phyloP scores from a whole-genome alignment of 2,329 filamentous ascomycete species.

The Cladorrhinum sp. region DNA sequence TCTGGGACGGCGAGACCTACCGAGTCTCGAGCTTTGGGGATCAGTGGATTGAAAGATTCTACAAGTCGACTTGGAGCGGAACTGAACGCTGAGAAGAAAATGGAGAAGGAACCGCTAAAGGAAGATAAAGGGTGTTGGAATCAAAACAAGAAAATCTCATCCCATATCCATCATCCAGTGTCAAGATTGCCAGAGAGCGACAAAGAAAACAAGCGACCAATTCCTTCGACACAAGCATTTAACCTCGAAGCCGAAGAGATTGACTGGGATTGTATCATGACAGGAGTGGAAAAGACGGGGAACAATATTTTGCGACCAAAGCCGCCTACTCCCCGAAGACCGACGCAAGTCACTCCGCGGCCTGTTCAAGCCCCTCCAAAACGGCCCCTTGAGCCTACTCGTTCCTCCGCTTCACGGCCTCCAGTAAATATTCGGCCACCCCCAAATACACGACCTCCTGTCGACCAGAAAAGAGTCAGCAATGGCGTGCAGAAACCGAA shows the following conservation, averaged over 20 bases:
- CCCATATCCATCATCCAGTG: background rate
- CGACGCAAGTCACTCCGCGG: background rate
- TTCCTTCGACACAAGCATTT: background rate
- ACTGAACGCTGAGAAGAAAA: background rate
- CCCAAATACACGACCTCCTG: background rate
- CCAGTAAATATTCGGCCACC: background rate
- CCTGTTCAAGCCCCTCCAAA: background rate
- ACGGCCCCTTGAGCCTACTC: background rate
- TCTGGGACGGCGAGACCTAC: background rate
- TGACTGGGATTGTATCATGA: background rate
- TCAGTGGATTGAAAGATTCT: background rate
- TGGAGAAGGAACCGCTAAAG: background rate
- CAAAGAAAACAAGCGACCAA: background rate
- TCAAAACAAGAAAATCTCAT: background rate
- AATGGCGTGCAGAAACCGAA: slow-evolving; percentile 7
- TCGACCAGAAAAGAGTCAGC: slow-evolving; percentile 3
- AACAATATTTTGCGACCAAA: background rate
- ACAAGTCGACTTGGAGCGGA: background rate
- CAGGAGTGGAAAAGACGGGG: background rate
- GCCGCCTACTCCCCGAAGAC: background rate
- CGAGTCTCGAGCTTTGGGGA: background rate
- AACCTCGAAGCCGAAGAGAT: background rate
- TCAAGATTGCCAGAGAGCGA: background rate
- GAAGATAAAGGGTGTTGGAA: background rate
- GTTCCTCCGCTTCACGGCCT: background rate